Evolutionary conservation across 345 rosid genomes (phyloP).

Genomic region (Lepidium sativum): DNA sequence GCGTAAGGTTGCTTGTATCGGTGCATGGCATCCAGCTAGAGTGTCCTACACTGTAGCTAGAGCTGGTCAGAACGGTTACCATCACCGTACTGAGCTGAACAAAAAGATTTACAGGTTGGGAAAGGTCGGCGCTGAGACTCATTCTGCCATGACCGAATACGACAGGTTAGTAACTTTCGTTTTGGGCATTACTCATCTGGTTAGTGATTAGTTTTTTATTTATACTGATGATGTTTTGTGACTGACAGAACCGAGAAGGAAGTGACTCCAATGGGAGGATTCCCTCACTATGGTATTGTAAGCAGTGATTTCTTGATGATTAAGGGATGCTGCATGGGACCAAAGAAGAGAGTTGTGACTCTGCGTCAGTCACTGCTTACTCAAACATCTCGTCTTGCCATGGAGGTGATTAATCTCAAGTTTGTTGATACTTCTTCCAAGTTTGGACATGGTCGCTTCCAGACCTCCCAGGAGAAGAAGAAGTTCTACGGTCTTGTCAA

Average conservation of each 20-base stretch:
- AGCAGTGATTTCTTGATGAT: constrained; percentile 71
- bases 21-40: constrained; percentile 96
- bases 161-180: constrained; percentile 43
- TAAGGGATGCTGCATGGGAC: constrained; percentile 83
- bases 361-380: constrained; percentile 56
- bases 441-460: constrained; percentile 74
- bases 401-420: constrained; percentile 72
- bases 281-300: constrained; percentile 82
- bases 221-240: background rate
- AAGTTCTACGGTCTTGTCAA: constrained; percentile 52
- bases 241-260: constrained; percentile 71
- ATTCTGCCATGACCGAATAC: constrained; percentile 60
- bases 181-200: background rate
- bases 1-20: constrained; percentile 91
- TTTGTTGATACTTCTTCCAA: constrained; percentile 71
- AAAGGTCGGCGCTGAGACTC: constrained; percentile 55
- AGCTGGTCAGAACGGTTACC: constrained; percentile 97
- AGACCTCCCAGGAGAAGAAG: constrained; percentile 58
- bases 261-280: constrained; percentile 82
- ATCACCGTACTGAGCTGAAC: constrained; percentile 88
- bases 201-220: background rate
- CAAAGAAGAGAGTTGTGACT: constrained; percentile 88
- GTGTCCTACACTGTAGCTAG: constrained; percentile 91
- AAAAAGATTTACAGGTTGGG: constrained; percentile 78
- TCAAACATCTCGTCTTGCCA: constrained; percentile 72